These are phyloP conservation scores for Eucalyptus dawsonii DNA, from an alignment of 345 rosid species.

Conservation along the genomic window DNA sequence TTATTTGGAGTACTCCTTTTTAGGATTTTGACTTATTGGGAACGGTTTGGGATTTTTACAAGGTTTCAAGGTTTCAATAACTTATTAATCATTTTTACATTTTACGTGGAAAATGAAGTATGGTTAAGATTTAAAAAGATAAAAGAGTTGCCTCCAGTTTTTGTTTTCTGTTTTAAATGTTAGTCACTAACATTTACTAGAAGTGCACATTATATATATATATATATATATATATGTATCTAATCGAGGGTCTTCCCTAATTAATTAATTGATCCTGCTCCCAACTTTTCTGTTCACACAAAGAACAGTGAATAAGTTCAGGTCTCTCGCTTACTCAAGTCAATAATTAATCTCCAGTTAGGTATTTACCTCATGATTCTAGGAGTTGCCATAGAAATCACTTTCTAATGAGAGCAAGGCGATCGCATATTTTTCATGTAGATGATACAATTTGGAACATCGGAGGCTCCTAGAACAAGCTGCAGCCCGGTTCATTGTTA, in stretches of 20 bases:
- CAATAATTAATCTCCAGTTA: neutral
- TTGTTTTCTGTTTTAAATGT: neutral
- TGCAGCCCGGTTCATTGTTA: neutral
- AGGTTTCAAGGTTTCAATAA: neutral
- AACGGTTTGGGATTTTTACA: neutral
- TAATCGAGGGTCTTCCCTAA: neutral
- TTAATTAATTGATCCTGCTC: neutral
- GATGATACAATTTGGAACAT: neutral
- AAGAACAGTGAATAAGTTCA: neutral
- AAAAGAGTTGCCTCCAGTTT: neutral
- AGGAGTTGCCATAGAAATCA: neutral
- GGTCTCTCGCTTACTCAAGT: neutral
- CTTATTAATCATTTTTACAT: neutral
- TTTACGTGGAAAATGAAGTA: neutral
- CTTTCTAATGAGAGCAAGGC: neutral
- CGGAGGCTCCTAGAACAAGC: neutral
- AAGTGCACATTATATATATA: neutral
- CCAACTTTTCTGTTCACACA: neutral
- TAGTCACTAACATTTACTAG: neutral
- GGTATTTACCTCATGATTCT: neutral
- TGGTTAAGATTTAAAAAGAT: neutral
- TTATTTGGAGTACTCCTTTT: neutral
- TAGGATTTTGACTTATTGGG: neutral
- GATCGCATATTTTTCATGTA: neutral
- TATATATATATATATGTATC: neutral